Base-by-base conservation (phyloP, 495 filamentous ascomycete genomes). In the Stereocaulon alpinum region DNA sequence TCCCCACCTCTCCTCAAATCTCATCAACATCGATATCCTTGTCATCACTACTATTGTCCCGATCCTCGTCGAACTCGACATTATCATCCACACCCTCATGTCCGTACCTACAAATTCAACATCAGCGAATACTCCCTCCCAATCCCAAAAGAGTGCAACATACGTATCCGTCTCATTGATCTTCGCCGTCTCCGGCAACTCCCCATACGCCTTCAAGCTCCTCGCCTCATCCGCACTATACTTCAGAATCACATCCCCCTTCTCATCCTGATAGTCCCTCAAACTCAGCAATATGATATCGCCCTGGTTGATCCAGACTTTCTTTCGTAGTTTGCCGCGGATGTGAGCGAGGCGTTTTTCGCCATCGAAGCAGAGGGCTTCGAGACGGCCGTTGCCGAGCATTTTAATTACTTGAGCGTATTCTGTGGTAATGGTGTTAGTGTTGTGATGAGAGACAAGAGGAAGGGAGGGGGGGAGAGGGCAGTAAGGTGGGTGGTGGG, bases 101-200 rank as follows among this genome's bases (percentile, higher is more conserved):
- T 53, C 81, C 84, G 54, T 69, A 70, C 30, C 67, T 69, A 40
- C 42, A 52, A n/a, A n/a, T n/a, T n/a, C 15, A 29, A 3, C 11
- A 34, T 55, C 41, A 59, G 44, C 51, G 55, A 51, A 32, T n/a
- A 17, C 18, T 10, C 29, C 17, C 37, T 2, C 40, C 45, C 40
- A 29, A 41, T 32, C 1, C 18, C 37, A 45, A 17, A 41, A 24
- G 6, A 55, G 17, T 6, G 32, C 52, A 62, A 24, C 68, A 72
- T 90, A 96, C 63, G 90, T 94, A 74, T 96, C 92, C 59, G 92
- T 96, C 82, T 97, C 92, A 80, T 97, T 97, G 81, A 97, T 97
- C 87, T 97, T 97, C 70, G 94, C 93, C 66, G 82, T 89, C 73
- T 97, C 93, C 58, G 93, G 93, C 60, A 98, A 80, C 76, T 98